phyloP scores from a whole-genome alignment of 1,284 basidiomycete species.

The Pseudozyma pruni region DNA sequence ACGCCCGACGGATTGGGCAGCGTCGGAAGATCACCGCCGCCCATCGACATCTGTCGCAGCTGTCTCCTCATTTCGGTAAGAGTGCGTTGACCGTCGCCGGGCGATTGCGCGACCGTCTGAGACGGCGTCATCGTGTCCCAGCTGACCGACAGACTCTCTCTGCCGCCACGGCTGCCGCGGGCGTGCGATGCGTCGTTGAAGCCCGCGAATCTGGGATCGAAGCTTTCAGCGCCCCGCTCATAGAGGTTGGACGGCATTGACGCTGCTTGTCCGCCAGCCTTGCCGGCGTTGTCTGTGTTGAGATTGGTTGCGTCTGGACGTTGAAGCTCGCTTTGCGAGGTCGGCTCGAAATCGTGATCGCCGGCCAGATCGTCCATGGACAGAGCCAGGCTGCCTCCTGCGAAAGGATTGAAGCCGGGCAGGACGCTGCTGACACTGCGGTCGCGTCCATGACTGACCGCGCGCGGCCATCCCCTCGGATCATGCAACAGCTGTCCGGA shows the following conservation, averaged over 20 bases:
- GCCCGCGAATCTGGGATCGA: conserved; percentile 15
- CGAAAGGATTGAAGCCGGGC: conserved; percentile 38
- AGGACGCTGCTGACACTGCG: conserved; percentile 31
- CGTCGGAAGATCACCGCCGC: conserved; percentile 10
- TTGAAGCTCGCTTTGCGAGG: conserved; percentile 1
- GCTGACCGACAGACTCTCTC: conserved; percentile 45
- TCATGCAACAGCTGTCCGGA: background rate
- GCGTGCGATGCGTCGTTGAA: conserved; percentile 8
- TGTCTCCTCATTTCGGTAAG: conserved; percentile 41
- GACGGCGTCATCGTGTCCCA: conserved; percentile 45
- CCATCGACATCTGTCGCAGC: conserved; percentile 43
- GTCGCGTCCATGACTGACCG: conserved; percentile 20
- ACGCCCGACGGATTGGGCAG: conserved; percentile 2
- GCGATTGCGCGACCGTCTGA: conserved; percentile 22
- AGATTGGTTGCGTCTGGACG: too few relatives aligned
- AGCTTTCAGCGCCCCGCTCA: conserved; percentile 19
- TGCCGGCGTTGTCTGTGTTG: conserved; percentile 19
- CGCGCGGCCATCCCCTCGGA: conserved; percentile 19
- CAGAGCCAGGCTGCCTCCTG: conserved; percentile 50
- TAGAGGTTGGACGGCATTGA: conserved; percentile 53
- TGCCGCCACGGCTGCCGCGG: conserved; percentile 11
- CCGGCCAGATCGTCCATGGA: conserved; percentile 54
- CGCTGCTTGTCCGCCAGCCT: conserved; percentile 34
- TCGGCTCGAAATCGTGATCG: conserved; percentile 35
- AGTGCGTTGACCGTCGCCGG: conserved; percentile 26